Evolutionary conservation across 768 basidiomycete species (phyloP).

Genomic region (Rhodosporidiobolus sp.): DNA sequence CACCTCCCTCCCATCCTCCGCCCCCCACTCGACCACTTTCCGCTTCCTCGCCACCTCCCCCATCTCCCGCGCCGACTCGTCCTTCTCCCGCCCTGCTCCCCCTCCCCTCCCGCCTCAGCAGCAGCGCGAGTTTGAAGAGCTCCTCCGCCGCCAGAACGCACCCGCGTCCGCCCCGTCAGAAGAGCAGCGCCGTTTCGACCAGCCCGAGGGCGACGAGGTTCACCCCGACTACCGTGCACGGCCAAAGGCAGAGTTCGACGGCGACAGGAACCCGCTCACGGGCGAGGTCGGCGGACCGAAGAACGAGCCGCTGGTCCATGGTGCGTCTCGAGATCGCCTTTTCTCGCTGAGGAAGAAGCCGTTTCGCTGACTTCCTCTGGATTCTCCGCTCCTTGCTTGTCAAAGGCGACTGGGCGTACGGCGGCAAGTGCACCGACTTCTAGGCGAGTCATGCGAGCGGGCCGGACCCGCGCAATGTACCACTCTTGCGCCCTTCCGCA

Average conservation of each 20-base stretch:
- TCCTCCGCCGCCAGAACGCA: constrained; percentile 55
- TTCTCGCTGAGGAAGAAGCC: background rate
- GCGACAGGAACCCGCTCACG: constrained; percentile 73
- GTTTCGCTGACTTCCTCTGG: background rate
- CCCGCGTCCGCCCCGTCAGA: constrained; percentile 51
- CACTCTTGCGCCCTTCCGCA: too few species aligned
- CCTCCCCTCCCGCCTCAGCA: constrained; percentile 69
- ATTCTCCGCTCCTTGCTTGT: background rate
- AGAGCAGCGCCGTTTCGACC: constrained; percentile 21
- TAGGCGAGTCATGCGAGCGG: background rate
- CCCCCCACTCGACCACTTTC: background rate
- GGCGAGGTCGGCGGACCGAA: constrained; percentile 87
- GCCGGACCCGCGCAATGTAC: too few species aligned
- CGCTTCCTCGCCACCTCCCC: constrained; percentile 17
- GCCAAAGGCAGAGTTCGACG: constrained; percentile 66
- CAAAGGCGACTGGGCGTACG: constrained; percentile 38
- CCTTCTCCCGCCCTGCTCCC: constrained; percentile 58
- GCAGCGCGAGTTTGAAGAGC: constrained; percentile 83
- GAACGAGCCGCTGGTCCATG: constrained; percentile 67
- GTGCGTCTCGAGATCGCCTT: constrained; percentile 6
- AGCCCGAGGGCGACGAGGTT: constrained; percentile 49
- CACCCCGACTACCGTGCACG: constrained; percentile 56
- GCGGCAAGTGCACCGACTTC: constrained; percentile 38
- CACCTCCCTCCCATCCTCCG: background rate
- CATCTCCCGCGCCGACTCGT: background rate